These are phyloP conservation scores for Melastoma malabathricum DNA, from an alignment of 345 rosid species.

Conservation along the genomic window DNA sequence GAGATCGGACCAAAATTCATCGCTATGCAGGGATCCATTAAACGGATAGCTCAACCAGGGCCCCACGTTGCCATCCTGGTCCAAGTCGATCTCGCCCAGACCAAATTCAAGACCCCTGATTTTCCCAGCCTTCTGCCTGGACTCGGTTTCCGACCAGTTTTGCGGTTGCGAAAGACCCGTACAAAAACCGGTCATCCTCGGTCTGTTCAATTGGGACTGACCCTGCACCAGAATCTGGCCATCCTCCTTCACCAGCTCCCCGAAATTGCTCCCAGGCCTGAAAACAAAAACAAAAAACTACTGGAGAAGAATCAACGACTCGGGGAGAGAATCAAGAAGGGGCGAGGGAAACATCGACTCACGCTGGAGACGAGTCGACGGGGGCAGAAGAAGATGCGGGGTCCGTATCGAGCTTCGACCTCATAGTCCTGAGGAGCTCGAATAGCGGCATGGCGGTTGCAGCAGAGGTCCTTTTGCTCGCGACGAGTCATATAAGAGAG, in stretches of 20 bases:
- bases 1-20: constrained; percentile 43
- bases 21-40: constrained; percentile 22
- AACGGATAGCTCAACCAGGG: constrained; percentile 57
- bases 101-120: constrained; percentile 16
- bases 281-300: constrained; percentile 2
- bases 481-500: too few species aligned
- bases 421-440: constrained; percentile 50
- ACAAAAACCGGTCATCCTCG: constrained; percentile 20
- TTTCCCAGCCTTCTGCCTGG: constrained; percentile 17
- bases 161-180: constrained; percentile 15
- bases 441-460: constrained; percentile 55
- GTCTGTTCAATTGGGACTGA: constrained; percentile 51
- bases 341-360: constrained; percentile 19
- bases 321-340: not conserved
- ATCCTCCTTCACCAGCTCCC: constrained; percentile 70
- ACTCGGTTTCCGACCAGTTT: constrained; percentile 17
- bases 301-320: constrained; percentile 1
- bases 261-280: constrained; percentile 58
- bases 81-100: constrained; percentile 34
- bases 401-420: constrained; percentile 32
- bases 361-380: constrained; percentile 34
- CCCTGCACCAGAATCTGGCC: constrained; percentile 55
- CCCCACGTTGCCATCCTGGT: constrained; percentile 52
- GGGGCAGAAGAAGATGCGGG: constrained; percentile 20
- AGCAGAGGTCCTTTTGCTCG: too few species aligned